Percentiles rank a stretch among this genome's conserved stretches.
These are phyloP conservation scores for Didymella glomerata DNA, from an alignment of 2,329 filamentous ascomycete genomes.

Conservation along the genomic window DNA sequence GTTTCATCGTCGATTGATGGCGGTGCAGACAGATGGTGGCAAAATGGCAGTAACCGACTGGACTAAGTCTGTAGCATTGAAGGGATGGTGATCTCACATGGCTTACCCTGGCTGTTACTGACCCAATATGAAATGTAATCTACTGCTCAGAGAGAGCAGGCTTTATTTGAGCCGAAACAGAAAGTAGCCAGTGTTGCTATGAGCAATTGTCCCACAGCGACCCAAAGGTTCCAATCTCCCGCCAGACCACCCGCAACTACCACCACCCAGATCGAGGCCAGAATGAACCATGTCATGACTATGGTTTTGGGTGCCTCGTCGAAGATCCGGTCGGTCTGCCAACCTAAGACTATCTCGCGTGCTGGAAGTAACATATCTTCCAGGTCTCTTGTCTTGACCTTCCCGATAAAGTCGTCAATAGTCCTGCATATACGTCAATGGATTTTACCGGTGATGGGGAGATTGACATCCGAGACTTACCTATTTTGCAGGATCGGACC, in stretches of 20 bases:
- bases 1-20: too few species aligned
- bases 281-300: not conserved
- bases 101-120: too few species aligned
- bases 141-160: not conserved
- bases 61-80: too few species aligned
- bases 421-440: not conserved
- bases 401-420: not conserved
- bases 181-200: not conserved
- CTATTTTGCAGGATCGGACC: not conserved
- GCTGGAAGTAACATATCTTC: not conserved
- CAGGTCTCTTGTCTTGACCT: not conserved
- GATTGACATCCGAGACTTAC: not conserved
- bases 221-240: not conserved
- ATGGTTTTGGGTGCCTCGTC: not conserved
- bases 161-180: not conserved
- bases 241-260: not conserved
- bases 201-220: not conserved
- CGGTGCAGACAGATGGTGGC: too few species aligned
- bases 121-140: too few species aligned
- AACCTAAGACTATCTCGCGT: not conserved
- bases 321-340: not conserved
- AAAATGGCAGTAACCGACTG: too few species aligned
- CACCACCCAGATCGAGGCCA: not conserved
- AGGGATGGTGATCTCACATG: too few species aligned
- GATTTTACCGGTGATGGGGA: not conserved